A percentile compares a stretch with the other conserved stretches of the same genome.
Conservation (phyloP, 2,329 filamentous ascomycete species). For the Bisporella sp. region DNA sequence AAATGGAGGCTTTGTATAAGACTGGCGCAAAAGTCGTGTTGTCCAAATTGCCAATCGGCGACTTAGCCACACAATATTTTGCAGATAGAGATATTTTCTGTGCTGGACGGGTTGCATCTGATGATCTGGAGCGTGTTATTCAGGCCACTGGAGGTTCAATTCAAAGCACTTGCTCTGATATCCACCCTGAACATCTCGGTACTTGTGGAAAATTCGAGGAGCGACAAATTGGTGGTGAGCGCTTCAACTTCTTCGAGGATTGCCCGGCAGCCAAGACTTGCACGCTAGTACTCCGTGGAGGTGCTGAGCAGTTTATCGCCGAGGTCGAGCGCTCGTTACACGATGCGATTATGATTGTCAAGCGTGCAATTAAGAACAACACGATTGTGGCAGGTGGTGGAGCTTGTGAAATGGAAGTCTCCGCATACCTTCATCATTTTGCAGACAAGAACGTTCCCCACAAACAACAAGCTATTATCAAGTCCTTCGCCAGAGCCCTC, state of each 20-base stretch:
- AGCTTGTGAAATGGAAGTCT: slow-evolving; percentile 94
- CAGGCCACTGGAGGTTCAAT: slow-evolving; percentile 88
- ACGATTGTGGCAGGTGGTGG: slow-evolving; percentile 93
- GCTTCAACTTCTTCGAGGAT: slow-evolving; percentile 97
- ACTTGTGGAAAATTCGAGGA: slow-evolving; percentile 90
- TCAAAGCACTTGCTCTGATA: slow-evolving; percentile 96
- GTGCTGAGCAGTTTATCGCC: slow-evolving; percentile 97
- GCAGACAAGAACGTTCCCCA: slow-evolving; percentile 87
- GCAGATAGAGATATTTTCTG: slow-evolving; percentile 98
- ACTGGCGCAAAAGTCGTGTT: slow-evolving; percentile 96
- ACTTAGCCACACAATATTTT: slow-evolving; percentile 96
- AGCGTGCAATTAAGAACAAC: slow-evolving; percentile 92
- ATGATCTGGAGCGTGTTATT: slow-evolving; percentile 94
- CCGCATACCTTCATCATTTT: slow-evolving; percentile 84
- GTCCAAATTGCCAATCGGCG: slow-evolving; percentile 94
- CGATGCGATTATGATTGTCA: slow-evolving; percentile 99
- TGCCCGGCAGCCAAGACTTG: slow-evolving; percentile 95
- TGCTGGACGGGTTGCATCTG: slow-evolving; percentile 81
- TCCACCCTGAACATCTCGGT: slow-evolving; percentile 80
- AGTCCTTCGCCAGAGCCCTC: slow-evolving; percentile 93
- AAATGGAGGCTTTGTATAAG: slow-evolving; percentile 89
- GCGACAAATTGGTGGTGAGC: slow-evolving; percentile 92
- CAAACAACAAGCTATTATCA: slow-evolving; percentile 97
- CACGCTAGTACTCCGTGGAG: slow-evolving; percentile 89
- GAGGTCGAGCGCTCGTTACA: slow-evolving; percentile 97